Evolutionary conservation across 495 filamentous ascomycete species (phyloP).

Genomic region (Terfezia claveryi): DNA sequence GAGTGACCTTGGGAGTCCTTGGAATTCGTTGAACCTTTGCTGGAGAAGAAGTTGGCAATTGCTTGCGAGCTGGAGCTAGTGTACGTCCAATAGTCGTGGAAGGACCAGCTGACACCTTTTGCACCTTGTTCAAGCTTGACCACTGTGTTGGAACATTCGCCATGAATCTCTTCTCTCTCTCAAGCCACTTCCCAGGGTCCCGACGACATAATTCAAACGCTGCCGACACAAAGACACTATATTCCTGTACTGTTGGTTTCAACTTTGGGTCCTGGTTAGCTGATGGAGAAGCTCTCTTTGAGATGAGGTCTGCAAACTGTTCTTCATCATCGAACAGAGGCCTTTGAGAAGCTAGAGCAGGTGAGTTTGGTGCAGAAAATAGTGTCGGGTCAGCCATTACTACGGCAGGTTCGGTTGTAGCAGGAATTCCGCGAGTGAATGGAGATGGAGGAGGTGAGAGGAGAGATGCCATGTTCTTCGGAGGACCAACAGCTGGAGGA

Average conservation of each 20-base stretch:
- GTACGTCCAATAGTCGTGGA: background rate
- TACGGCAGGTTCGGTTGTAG: constrained; percentile 7
- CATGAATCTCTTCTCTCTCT: constrained; percentile 13
- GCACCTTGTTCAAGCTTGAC: constrained; percentile 10
- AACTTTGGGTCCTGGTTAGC: constrained; percentile 8
- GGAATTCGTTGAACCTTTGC: background rate
- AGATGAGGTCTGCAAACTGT: constrained; percentile 14
- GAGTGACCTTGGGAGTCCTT: constrained; percentile 5
- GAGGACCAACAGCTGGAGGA: background rate
- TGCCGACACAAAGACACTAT: constrained; percentile 17
- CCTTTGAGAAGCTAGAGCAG: constrained; percentile 8
- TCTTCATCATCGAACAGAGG: constrained; percentile 16
- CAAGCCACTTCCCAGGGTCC: constrained; percentile 15
- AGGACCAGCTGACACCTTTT: constrained; percentile 1
- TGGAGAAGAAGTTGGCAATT: background rate
- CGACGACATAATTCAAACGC: constrained; percentile 16
- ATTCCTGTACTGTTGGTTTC: constrained; percentile 15
- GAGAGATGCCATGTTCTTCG: constrained; percentile 5
- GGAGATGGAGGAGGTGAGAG: constrained; percentile 18
- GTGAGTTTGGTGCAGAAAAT: constrained; percentile 8
- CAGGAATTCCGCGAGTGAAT: background rate
- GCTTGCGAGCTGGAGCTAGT: constrained; percentile 1
- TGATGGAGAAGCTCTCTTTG: constrained; percentile 11
- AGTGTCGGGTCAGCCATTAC: constrained; percentile 10
- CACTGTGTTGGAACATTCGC: constrained; percentile 10